Evolutionary conservation across 805 yeast species (phyloP).

Genomic region (Kluyveromyces nonfermentans): DNA sequence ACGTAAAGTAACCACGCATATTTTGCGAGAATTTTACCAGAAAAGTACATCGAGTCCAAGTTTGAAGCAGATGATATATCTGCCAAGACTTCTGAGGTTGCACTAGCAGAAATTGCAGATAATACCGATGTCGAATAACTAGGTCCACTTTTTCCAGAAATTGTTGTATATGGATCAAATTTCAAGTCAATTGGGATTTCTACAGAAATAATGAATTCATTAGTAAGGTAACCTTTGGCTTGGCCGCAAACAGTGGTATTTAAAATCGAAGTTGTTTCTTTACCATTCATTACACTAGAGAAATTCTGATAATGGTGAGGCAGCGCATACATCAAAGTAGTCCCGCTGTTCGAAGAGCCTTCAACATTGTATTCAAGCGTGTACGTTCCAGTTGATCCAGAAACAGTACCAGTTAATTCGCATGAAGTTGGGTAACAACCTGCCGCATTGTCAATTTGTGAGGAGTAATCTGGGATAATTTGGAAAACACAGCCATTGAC

Average conservation of each 20-base stretch:
- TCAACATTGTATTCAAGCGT: conserved; percentile 34
- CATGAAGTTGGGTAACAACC: conserved; percentile 50
- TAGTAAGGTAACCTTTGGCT: conserved; percentile 38
- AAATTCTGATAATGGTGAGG: conserved; percentile 56
- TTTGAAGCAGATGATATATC: conserved; percentile 41
- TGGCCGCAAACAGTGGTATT: conserved; percentile 44
- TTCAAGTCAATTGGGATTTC: conserved; percentile 34
- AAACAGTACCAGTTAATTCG: conserved; percentile 34
- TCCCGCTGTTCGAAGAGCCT: conserved; percentile 40
- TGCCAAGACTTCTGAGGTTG: conserved; percentile 28
- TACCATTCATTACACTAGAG: conserved; percentile 20
- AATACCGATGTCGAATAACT: conserved; percentile 26
- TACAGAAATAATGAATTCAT: conserved; percentile 34
- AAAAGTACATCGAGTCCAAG: conserved; percentile 77
- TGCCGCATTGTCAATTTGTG: conserved; percentile 47
- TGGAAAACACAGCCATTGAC: conserved; percentile 47
- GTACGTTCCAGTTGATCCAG: conserved; percentile 33
- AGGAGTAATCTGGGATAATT: conserved; percentile 41
- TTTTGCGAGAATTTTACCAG: conserved; percentile 84
- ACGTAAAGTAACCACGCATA: conserved; percentile 80
- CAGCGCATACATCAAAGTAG: conserved; percentile 47
- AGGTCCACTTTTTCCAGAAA: conserved; percentile 19
- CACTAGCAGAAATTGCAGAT: conserved; percentile 27
- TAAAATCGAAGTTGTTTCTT: conserved; percentile 19
- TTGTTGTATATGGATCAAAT: conserved; percentile 36